phyloP scores from a whole-genome alignment of 1,284 basidiomycete species.

The Ustilago tritici region DNA sequence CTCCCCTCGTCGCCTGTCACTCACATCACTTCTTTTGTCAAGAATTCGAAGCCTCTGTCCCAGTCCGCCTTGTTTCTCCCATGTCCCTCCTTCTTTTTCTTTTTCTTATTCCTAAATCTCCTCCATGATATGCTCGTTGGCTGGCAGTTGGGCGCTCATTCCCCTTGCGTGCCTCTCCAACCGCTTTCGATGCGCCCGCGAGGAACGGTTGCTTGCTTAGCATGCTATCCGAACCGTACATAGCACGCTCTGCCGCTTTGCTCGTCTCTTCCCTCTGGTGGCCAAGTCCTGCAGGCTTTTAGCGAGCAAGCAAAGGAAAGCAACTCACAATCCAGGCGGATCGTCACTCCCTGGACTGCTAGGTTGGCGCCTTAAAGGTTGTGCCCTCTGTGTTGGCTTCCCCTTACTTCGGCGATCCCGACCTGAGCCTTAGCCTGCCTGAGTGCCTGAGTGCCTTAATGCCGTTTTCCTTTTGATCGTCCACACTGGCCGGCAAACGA shows the following conservation, averaged over 20 bases:
- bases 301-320: background rate
- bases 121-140: background rate
- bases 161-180: conserved; percentile 36
- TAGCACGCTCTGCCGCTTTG: background rate
- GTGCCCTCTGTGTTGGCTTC: background rate
- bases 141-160: conserved; percentile 17
- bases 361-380: background rate
- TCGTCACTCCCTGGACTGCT: conserved; percentile 16
- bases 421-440: background rate
- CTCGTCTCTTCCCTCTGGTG: background rate
- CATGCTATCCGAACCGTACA: background rate
- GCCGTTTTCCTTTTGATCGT: background rate
- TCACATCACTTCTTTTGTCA: background rate
- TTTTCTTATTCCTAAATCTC: background rate
- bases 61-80: conserved; percentile 6
- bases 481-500: background rate
- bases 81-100: background rate
- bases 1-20: background rate
- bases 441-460: background rate
- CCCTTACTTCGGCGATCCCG: conserved; percentile 9
- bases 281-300: background rate
- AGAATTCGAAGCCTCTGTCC: conserved; percentile 8
- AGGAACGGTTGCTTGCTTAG: conserved; percentile 4
- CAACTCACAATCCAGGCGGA: conserved; percentile 5
- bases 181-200: background rate